A percentile compares a stretch with the other conserved stretches of the same genome.
These are phyloP conservation scores for Stachybotrys chartarum DNA, from an alignment of 2,329 filamentous ascomycete species.

Conservation along the genomic window DNA sequence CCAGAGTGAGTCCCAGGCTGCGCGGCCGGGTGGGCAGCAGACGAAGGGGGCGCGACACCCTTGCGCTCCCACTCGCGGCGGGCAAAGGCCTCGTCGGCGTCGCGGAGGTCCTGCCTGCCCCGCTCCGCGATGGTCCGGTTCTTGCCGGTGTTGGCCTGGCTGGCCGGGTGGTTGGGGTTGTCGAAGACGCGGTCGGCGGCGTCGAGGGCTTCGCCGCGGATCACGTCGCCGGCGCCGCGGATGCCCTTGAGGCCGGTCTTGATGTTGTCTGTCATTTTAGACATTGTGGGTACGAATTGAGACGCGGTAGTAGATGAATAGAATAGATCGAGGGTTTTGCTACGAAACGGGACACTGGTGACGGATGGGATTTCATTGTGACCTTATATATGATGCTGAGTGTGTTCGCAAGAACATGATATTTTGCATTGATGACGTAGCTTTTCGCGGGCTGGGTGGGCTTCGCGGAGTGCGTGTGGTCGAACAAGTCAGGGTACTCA, in stretches of 20 bases:
- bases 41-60: not conserved
- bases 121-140: not conserved
- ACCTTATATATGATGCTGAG: not conserved
- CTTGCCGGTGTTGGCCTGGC: not conserved
- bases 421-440: not conserved
- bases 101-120: not conserved
- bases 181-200: not conserved
- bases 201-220: not conserved
- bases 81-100: not conserved
- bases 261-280: not conserved
- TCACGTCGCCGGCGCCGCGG: not conserved
- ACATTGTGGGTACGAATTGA: not conserved
- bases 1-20: not conserved
- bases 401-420: not conserved
- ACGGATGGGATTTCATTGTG: too few species aligned
- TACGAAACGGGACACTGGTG: too few species aligned
- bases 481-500: too few species aligned
- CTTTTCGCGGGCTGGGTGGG: not conserved
- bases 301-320: too few species aligned
- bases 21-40: not conserved
- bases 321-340: too few species aligned
- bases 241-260: slow-evolving; percentile 1
- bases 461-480: not conserved
- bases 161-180: not conserved
- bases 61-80: not conserved